phyloP scores from a whole-genome alignment of 306 rosid genomes.

The Mimosa bimucronata region DNA sequence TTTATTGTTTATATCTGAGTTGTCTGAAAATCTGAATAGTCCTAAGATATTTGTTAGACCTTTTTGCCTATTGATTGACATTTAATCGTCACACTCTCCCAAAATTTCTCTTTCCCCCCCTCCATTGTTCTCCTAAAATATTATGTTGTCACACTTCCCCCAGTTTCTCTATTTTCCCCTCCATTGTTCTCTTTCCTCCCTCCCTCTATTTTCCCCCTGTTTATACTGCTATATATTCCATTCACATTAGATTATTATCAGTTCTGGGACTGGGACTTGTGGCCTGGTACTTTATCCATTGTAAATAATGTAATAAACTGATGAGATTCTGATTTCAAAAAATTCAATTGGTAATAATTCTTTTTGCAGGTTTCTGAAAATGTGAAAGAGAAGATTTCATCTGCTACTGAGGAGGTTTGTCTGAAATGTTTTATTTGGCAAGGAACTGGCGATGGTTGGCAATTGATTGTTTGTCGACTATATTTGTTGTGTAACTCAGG shows the following conservation, averaged over 20 bases:
- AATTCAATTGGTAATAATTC: slow-evolving; percentile 6
- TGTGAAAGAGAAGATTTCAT: slow-evolving; percentile 82
- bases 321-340: slow-evolving; percentile 7
- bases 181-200: not conserved
- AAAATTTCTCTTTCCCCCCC: too few relatives aligned
- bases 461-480: slow-evolving; percentile 28
- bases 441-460: slow-evolving; percentile 18
- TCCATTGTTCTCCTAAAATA: too few relatives aligned
- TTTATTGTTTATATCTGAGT: not conserved
- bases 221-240: not conserved
- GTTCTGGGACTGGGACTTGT: slow-evolving; percentile 21
- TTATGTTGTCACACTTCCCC: too few relatives aligned
- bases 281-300: slow-evolving; percentile 11
- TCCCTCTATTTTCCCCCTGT: not conserved
- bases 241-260: slow-evolving; percentile 23
- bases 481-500: slow-evolving; percentile 49
- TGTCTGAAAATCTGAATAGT: not conserved
- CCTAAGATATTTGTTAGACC: not conserved
- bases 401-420: slow-evolving; percentile 87
- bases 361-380: slow-evolving; percentile 71
- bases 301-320: slow-evolving; percentile 24
- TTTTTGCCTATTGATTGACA: not conserved
- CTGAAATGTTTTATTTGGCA: slow-evolving; percentile 22
- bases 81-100: not conserved
- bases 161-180: not conserved